Conservation (phyloP, 257 asterid genomes). For the Mentha longifolia region DNA sequence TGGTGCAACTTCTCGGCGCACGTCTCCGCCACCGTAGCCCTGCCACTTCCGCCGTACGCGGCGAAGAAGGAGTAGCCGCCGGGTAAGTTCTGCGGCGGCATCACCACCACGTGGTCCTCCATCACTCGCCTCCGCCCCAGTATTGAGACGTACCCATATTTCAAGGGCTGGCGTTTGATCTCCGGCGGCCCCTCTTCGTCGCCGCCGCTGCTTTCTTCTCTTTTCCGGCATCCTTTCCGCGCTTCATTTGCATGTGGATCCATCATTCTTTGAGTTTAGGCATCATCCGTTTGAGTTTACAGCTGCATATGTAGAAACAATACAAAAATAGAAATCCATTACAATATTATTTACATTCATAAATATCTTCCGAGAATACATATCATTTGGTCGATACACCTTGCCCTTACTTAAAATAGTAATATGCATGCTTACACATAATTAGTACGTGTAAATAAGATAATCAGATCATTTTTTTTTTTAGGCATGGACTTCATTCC, state of each 20-base stretch:
- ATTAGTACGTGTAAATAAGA: no score
- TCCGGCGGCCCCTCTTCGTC: slow-evolving; percentile 5
- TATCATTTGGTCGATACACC: no score
- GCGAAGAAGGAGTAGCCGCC: slow-evolving; percentile 55
- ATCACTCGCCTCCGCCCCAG: slow-evolving; percentile 65
- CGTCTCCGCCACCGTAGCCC: slow-evolving; percentile 44
- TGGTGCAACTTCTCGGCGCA: slow-evolving; percentile 54
- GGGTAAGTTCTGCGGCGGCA: slow-evolving; percentile 32
- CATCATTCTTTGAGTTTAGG: not conserved
- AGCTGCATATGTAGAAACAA: not conserved
- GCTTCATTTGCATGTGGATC: not conserved
- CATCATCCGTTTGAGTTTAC: no score
- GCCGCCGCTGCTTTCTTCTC: not conserved
- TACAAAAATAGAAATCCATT: no score
- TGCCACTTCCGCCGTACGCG: slow-evolving; percentile 62
- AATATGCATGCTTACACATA: no score
- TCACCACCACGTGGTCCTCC: slow-evolving; percentile 57
- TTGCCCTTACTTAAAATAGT: no score
- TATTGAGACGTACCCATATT: slow-evolving; percentile 48
- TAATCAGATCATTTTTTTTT: no score
- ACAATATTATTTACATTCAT: no score
- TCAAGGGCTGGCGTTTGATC: not conserved
- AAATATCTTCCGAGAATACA: no score
- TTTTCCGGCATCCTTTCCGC: slow-evolving; percentile 25
- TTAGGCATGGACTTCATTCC: no score